These are phyloP conservation scores for Penicillium ucsense DNA, from an alignment of 495 filamentous ascomycete genomes.

Conservation along the genomic window DNA sequence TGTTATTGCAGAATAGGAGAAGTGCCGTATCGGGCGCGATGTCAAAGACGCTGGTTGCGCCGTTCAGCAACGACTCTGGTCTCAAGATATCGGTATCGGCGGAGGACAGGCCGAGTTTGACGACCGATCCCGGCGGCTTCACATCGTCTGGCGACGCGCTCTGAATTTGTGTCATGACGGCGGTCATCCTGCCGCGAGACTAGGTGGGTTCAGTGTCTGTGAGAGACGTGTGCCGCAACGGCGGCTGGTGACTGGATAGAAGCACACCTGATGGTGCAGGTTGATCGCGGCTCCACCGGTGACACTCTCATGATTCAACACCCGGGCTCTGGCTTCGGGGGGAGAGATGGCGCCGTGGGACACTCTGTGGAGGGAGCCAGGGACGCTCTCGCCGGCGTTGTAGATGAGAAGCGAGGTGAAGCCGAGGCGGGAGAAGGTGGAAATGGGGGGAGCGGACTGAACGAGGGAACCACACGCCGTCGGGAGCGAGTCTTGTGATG, in stretches of 20 bases:
- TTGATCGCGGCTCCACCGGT: conserved; percentile 17
- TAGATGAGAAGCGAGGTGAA: too few relatives aligned
- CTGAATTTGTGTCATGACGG: conserved; percentile 16
- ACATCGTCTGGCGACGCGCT: neutral
- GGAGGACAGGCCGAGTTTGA: conserved; percentile 10
- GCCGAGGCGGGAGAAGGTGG: too few relatives aligned
- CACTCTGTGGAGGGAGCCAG: too few relatives aligned
- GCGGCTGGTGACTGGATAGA: conserved; percentile 4
- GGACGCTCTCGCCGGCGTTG: too few relatives aligned
- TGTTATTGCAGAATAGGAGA: conserved; percentile 59
- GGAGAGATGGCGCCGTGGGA: too few relatives aligned
- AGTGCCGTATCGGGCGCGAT: conserved; percentile 68
- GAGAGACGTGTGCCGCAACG: conserved; percentile 1
- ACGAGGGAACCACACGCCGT: too few relatives aligned
- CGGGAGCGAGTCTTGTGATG: too few relatives aligned
- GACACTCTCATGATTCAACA: conserved; percentile 26
- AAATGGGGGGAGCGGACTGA: too few relatives aligned
- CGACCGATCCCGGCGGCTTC: conserved; percentile 5
- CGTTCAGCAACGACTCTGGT: conserved; percentile 4
- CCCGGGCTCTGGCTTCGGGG: too few relatives aligned
- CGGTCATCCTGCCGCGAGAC: conserved; percentile 9
- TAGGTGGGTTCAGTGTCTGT: conserved; percentile 15
- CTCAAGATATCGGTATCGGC: conserved; percentile 10
- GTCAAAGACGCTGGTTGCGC: conserved; percentile 51
- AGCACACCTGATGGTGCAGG: conserved; percentile 23